These are phyloP conservation scores for Globisporangium emineosum DNA, from an alignment of 352 stramenopile genomes.

Conservation along the genomic window DNA sequence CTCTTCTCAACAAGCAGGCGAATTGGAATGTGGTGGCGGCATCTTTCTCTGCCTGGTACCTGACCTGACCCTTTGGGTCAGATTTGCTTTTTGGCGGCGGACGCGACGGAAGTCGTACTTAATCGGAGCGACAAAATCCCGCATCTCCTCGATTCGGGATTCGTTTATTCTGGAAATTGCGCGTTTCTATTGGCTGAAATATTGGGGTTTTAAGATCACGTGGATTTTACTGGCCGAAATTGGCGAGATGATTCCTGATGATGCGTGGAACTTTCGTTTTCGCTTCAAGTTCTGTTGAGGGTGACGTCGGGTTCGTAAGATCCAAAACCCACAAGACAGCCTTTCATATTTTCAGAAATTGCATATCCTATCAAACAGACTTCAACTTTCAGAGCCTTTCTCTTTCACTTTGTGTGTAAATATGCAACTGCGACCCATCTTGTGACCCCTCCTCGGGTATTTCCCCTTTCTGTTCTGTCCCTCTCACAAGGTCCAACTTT, in stretches of 20 bases:
- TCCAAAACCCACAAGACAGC: conserved; percentile 11
- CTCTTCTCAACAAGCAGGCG: background rate
- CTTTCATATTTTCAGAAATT: background rate
- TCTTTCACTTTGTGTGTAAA: background rate
- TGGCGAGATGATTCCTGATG: conserved; percentile 3
- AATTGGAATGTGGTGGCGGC: conserved; percentile 8
- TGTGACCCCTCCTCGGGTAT: background rate
- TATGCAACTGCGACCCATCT: background rate
- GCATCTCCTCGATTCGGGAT: background rate
- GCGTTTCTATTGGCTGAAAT: conserved; percentile 1
- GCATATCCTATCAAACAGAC: background rate
- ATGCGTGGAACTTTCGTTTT: conserved; percentile 4
- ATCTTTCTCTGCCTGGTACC: background rate
- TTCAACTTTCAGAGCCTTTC: background rate
- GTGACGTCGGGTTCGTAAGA: conserved; percentile 9
- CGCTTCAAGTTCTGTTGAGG: conserved; percentile 1
- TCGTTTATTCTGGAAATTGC: background rate
- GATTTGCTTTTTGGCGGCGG: conserved; percentile 2
- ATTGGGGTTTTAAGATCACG: background rate
- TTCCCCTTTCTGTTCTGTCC: background rate
- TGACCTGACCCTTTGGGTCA: background rate
- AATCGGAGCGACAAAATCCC: background rate
- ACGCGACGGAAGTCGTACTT: conserved; percentile 2
- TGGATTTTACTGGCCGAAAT: background rate
- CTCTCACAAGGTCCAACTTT: background rate